phyloP scores from a whole-genome alignment of 1,139 yeast species.

The Geotrichum reessii region DNA sequence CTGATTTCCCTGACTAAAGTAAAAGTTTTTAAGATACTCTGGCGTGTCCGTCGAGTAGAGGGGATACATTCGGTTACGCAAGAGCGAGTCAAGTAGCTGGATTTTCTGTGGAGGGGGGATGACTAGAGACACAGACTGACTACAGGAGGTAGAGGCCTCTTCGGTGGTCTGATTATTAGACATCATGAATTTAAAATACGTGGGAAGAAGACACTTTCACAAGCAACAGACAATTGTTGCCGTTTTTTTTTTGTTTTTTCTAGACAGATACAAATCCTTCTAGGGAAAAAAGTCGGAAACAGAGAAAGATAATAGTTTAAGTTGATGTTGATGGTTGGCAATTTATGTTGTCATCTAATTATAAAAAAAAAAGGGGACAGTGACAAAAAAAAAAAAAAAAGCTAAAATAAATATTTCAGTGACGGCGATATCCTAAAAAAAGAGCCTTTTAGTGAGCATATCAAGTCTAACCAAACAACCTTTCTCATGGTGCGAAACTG shows the following conservation, averaged over 20 bases:
- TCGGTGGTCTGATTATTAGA: not conserved
- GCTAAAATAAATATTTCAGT: too few species aligned
- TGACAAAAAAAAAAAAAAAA: not conserved
- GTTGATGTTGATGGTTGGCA: not conserved
- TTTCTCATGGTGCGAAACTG: too few species aligned
- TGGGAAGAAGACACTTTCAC: too few species aligned
- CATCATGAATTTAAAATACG: not conserved
- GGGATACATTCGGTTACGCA: conserved; percentile 9
- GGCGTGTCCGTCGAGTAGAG: conserved; percentile 8
- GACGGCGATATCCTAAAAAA: too few species aligned
- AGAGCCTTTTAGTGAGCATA: too few species aligned
- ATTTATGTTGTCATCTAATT: not conserved
- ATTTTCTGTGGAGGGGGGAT: conserved; percentile 2
- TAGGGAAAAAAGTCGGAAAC: not conserved
- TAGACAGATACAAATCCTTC: not conserved
- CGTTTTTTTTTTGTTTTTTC: too few species aligned
- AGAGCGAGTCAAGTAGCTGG: conserved; percentile 1
- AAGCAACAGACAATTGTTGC: too few species aligned
- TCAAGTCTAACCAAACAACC: too few species aligned
- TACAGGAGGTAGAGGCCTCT: not conserved
- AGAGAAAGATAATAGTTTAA: too few species aligned
- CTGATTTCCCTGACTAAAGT: conserved; percentile 6
- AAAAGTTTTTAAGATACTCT: conserved; percentile 9
- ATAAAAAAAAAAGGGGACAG: not conserved
- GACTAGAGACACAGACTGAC: conserved; percentile 3